Conservation (phyloP, 768 basidiomycete species). For the Mycena leptocephala region DNA sequence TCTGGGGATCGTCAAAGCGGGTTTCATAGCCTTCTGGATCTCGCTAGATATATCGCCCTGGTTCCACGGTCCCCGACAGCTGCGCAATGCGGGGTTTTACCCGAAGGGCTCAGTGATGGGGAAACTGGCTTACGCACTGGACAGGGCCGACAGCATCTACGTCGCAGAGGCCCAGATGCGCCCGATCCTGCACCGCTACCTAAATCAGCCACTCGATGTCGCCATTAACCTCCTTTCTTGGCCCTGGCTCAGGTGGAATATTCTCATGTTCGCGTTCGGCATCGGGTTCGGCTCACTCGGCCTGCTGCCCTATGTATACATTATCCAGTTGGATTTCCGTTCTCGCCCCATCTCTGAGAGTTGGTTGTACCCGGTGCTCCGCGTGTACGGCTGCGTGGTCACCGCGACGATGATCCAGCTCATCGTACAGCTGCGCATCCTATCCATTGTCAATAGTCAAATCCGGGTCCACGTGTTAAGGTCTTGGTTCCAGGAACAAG, state of each 20-base stretch:
- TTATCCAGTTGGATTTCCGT: background rate
- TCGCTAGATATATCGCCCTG: background rate
- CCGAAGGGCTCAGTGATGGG: background rate
- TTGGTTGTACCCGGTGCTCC: background rate
- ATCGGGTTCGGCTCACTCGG: background rate
- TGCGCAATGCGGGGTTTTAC: background rate
- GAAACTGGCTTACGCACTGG: background rate
- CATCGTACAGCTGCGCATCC: background rate
- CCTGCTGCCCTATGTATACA: background rate
- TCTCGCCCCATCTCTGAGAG: background rate
- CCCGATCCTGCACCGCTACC: background rate
- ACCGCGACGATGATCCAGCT: background rate
- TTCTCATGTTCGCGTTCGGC: background rate
- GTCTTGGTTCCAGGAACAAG: background rate
- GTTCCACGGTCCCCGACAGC: background rate
- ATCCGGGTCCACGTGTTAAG: background rate
- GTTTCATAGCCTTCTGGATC: background rate
- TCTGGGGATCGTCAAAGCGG: constrained; percentile 38
- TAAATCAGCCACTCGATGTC: background rate
- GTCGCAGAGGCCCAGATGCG: background rate
- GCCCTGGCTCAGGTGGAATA: background rate
- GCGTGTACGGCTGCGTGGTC: background rate
- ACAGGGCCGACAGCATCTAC: background rate
- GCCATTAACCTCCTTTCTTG: background rate
- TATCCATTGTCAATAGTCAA: background rate